Evolutionary conservation across 768 basidiomycete species (phyloP), one percentile per base, ranked within the genome.

Genomic region (Kwoniella botswanensis): DNA sequence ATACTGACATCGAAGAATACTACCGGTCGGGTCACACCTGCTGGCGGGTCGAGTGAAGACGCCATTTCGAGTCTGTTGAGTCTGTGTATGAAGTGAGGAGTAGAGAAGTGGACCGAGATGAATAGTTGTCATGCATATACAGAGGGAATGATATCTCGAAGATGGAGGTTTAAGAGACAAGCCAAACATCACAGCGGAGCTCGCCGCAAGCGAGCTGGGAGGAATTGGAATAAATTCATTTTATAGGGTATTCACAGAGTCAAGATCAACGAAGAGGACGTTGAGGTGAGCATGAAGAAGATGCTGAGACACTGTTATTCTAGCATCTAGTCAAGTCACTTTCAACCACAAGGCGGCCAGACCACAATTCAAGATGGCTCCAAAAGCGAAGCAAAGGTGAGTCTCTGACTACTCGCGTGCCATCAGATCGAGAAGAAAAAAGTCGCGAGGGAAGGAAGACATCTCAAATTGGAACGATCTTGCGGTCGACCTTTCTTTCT

Each of bases 1-100:
- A 99, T 98, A 60, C 92, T 89, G 71, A 98, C 86, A 81, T 99
- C 97, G 90, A 99, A 95, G 83, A 99, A 99, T 67, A 97, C 94
- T 58, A 99, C 86, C 0, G 97, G 96, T 18, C 96, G 88, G 9
- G 71, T 74, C 24, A 77, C 73, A 0, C 82, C 82, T 41, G 78
- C 68, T 50, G 82, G 79, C 12, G 79, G 68, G 18, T 82, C 81
- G 0, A 79, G 77, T 29, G 73, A 71, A 6, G 73, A 70, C 1
- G 73, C 71, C 73, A 77, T 77, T 10, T n/a, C 68, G 44, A 35
- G 61, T 35, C n/a, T 50, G 70, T 54, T 56, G 26, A 67, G 43
- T 4, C 35, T 42, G 21, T 24, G 11, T 43, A 13, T 35, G n/a
- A 21, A 5, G 61, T 41, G 59, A 18, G 9, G 35, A 61, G 57